phyloP scores from a whole-genome alignment of 352 stramenopile species.

The Phytophthora pistaciae region DNA sequence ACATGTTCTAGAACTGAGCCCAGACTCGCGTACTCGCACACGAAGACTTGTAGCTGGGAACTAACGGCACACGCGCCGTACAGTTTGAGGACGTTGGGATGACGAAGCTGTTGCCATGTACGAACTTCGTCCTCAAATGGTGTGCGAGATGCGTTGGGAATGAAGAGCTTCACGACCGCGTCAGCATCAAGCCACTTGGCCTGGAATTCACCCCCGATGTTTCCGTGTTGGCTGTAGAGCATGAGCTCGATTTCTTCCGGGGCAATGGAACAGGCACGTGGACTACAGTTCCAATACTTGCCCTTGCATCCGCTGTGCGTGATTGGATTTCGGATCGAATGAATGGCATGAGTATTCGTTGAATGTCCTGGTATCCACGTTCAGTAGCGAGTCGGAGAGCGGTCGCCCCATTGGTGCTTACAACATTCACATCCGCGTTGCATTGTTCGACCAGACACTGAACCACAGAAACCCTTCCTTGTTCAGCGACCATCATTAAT shows the following conservation, averaged over 20 bases:
- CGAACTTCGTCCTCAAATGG: constrained; percentile 10
- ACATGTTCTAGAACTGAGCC: constrained; percentile 11
- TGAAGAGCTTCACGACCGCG: too few relatives aligned
- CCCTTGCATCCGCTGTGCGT: too few relatives aligned
- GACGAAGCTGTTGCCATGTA: constrained; percentile 15
- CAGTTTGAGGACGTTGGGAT: constrained; percentile 31
- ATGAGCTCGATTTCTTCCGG: constrained; percentile 7
- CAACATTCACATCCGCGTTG: neutral
- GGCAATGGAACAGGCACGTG: neutral
- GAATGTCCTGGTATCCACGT: neutral
- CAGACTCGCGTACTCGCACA: neutral
- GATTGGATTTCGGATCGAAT: neutral
- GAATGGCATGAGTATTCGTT: constrained; percentile 2
- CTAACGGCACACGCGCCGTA: constrained; percentile 18
- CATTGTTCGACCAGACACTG: neutral
- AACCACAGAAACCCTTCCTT: neutral
- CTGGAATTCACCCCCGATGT: neutral
- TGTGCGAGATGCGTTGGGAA: neutral
- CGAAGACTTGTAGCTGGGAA: neutral
- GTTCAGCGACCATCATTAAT: neutral
- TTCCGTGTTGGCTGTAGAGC: neutral
- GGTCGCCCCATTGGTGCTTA: neutral
- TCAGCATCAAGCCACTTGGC: too few relatives aligned
- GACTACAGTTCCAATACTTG: neutral
- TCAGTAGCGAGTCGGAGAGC: constrained; percentile 2